A percentile compares a stretch with the other conserved stretches of the same genome.
phyloP scores from a whole-genome alignment of 495 filamentous ascomycete species.

The Aspergillus ellipticus region DNA sequence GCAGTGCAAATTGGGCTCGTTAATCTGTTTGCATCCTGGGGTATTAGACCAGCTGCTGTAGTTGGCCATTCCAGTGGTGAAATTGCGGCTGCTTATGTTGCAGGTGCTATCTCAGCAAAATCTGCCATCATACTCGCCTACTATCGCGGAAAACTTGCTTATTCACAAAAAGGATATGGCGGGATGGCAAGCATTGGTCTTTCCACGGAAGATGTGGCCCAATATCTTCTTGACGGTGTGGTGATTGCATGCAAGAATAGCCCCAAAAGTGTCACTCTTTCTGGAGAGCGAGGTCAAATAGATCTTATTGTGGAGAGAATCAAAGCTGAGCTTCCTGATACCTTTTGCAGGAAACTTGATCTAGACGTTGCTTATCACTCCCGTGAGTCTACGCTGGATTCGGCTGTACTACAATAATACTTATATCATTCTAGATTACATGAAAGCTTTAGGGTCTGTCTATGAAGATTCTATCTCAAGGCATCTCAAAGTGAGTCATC shows the following conservation, averaged over 20 bases:
- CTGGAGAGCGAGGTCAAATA: slow-evolving; percentile 32
- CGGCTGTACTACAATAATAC: not conserved
- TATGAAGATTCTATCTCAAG: slow-evolving; percentile 5
- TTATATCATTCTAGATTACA: not conserved
- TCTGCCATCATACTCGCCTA: slow-evolving; percentile 9
- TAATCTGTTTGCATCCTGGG: slow-evolving; percentile 10
- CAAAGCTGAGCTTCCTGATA: slow-evolving; percentile 8
- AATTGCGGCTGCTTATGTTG: slow-evolving; percentile 19
- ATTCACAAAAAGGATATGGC: not conserved
- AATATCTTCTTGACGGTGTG: not conserved
- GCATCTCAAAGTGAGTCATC: slow-evolving; percentile 4
- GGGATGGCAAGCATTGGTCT: slow-evolving; percentile 39
- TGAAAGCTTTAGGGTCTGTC: not conserved
- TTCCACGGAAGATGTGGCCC: slow-evolving; percentile 11
- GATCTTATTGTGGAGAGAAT: slow-evolving; percentile 27
- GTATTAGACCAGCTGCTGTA: slow-evolving; percentile 7
- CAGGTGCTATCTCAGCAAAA: slow-evolving; percentile 5
- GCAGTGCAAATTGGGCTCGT: slow-evolving; percentile 29
- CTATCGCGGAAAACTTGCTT: slow-evolving; percentile 1
- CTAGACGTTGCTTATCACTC: slow-evolving; percentile 46
- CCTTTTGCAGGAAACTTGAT: slow-evolving; percentile 24
- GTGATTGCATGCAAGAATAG: slow-evolving; percentile 20
- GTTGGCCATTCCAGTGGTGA: slow-evolving; percentile 23
- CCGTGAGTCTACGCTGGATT: not conserved
- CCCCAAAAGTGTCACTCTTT: slow-evolving; percentile 21